phyloP scores from a whole-genome alignment of 2,329 filamentous ascomycete species.

The Pyrenochaeta sp. region DNA sequence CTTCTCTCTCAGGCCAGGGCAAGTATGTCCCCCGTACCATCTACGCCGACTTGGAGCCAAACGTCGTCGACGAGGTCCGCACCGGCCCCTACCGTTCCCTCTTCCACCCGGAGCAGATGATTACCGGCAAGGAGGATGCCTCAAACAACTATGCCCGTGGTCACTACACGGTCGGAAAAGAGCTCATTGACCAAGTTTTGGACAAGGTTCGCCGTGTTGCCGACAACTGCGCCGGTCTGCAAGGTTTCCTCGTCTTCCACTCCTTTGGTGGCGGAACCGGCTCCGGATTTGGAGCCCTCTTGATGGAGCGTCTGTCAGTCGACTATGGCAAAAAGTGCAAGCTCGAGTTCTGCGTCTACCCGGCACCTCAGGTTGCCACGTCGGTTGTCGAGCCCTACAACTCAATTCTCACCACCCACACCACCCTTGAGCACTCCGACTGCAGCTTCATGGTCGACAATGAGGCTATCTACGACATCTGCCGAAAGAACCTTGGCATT shows the following conservation, averaged over 20 bases:
- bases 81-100: slow-evolving; percentile 95
- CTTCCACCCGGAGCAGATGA: slow-evolving; percentile 99
- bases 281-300: slow-evolving; percentile 95
- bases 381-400: slow-evolving; percentile 99
- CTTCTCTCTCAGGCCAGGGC: slow-evolving; percentile 75
- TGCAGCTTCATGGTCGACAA: slow-evolving; percentile 99
- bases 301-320: slow-evolving; percentile 98
- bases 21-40: slow-evolving; percentile 99
- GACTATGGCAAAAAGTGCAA: slow-evolving; percentile 99
- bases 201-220: slow-evolving; percentile 98
- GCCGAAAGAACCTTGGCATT: slow-evolving; percentile 95
- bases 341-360: slow-evolving; percentile 99
- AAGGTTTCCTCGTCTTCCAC: slow-evolving; percentile 99
- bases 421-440: slow-evolving; percentile 98
- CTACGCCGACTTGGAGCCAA: slow-evolving; percentile 99
- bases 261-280: slow-evolving; percentile 99
- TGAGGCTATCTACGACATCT: slow-evolving; percentile 99
- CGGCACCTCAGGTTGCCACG: slow-evolving; percentile 94
- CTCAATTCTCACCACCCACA: slow-evolving; percentile 98
- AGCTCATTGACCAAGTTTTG: slow-evolving; percentile 96
- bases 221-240: slow-evolving; percentile 94
- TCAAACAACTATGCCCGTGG: slow-evolving; percentile 99
- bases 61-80: slow-evolving; percentile 98
- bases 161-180: slow-evolving; percentile 99
- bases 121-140: slow-evolving; percentile 99